Conservation (phyloP, 2,329 filamentous ascomycete genomes). For the Emergomyces pasteurianus region DNA sequence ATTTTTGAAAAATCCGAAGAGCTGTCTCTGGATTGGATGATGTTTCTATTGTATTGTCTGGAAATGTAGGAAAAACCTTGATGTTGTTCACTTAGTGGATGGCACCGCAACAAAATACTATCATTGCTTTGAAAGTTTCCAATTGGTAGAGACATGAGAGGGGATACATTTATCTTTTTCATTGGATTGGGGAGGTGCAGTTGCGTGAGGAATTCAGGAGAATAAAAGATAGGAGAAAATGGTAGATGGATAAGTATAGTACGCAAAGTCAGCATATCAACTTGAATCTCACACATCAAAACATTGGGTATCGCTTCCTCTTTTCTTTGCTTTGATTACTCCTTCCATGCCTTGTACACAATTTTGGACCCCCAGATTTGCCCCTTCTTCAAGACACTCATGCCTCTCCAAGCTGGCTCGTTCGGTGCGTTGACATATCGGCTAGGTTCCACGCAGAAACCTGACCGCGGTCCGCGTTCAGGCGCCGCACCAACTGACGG, state of each 20-base stretch:
- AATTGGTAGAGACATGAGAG: not conserved
- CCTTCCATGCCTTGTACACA: conserved; percentile 77
- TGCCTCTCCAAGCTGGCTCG: conserved; percentile 63
- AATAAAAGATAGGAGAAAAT: not conserved
- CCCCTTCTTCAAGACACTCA: conserved; percentile 73
- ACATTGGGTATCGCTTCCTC: not conserved
- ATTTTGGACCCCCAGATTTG: conserved; percentile 69
- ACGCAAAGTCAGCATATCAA: not conserved
- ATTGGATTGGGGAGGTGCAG: not conserved
- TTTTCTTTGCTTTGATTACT: conserved; percentile 24
- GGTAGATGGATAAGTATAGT: too few species aligned
- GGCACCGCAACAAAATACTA: not conserved
- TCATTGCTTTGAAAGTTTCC: not conserved
- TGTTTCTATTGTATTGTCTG: not conserved
- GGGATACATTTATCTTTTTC: not conserved
- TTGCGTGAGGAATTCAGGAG: not conserved
- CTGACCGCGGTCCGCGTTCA: conserved; percentile 55
- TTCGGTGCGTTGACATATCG: conserved; percentile 85
- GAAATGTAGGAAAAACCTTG: not conserved
- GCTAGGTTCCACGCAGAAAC: conserved; percentile 86
- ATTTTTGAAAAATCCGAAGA: not conserved
- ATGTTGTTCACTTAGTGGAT: not conserved
- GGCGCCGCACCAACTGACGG: conserved; percentile 49
- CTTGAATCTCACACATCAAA: not conserved
- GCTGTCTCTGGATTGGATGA: not conserved